Conservation (phyloP, 169 alveolate genomes). For the Plasmodium gonderi region DNA sequence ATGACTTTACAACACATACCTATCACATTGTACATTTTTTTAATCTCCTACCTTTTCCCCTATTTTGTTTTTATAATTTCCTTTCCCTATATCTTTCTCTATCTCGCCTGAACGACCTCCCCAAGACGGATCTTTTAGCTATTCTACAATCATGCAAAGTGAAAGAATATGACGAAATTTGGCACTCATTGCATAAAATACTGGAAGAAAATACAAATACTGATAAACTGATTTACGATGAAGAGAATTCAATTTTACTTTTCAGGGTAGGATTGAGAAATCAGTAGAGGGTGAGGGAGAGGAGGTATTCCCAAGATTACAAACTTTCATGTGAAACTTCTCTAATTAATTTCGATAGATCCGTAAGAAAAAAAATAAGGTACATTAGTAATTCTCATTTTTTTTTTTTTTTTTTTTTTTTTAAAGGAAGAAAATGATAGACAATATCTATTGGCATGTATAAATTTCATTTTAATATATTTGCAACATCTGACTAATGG, state of each 20-base stretch:
- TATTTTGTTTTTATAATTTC: neutral
- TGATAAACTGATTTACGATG: slow-evolving; percentile 36
- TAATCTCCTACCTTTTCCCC: too few relatives aligned
- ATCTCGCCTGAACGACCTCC: too few relatives aligned
- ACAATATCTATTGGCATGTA: slow-evolving; percentile 23
- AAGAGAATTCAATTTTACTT: slow-evolving; percentile 24
- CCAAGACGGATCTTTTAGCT: slow-evolving; percentile 6
- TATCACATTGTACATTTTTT: too few relatives aligned
- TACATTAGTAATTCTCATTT: neutral
- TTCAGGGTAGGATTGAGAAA: slow-evolving; percentile 15
- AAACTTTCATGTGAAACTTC: too few relatives aligned
- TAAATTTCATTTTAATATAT: slow-evolving; percentile 33
- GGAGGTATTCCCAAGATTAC: too few relatives aligned
- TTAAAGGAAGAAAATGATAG: slow-evolving; percentile 62
- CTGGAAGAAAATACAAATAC: slow-evolving; percentile 24
- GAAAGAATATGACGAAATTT: slow-evolving; percentile 27
- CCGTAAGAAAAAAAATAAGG: neutral
- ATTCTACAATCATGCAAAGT: slow-evolving; percentile 16
- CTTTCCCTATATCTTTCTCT: neutral
- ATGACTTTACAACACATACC: too few relatives aligned
- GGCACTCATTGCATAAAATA: slow-evolving; percentile 6
- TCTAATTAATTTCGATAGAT: too few relatives aligned
- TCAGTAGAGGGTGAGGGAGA: too few relatives aligned
- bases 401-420: neutral
- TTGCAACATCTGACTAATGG: slow-evolving; percentile 24